Base-by-base conservation (phyloP, 441 rosid species). In the Hura crepitans region DNA sequence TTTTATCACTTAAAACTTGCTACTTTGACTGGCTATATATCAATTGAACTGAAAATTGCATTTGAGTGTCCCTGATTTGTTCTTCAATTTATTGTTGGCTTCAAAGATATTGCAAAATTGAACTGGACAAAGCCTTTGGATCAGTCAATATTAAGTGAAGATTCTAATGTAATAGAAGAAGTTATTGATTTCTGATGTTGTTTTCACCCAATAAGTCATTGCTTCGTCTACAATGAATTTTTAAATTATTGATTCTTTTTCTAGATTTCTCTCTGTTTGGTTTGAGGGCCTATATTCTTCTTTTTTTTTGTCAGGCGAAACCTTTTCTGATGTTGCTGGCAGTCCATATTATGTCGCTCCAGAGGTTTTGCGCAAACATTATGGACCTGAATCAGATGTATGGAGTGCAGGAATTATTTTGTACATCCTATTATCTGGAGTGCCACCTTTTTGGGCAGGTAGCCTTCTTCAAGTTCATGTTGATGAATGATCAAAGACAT, bases 401-500 rank as follows among this genome's bases (percentile, higher is more conserved):
- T 87, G 92, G 89, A 87, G 89, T 62, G 89, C 86, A 25, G 92
- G 89, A 57, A 83, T 87, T 33, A 87, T 87, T 69, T 77, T 87
- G 30, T 87, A 87, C 80, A 87, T 87, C 70, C 78, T 87, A 69
- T 69, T 87, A 25, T 78, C 85, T 49, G 92, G 92, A 39, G 86
- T 87, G 61, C 92, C 89, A 1, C 92, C 92, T 2, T 87, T 87
- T 76, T 87, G 92, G 92, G 85, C 86, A 31, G 89, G 92, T 87
- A 75, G 65, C 39, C 45, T 53, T 59, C 8, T 42, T 73, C 50
- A 7, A 66, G 23, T 69, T 68, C 31, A 53, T 70, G 49, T 22
- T 78, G 64, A 65, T 62, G 70, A 33, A 28, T 56, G 28, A 31
- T 50, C 10, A 62, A 45, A 62, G 50, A 31, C 58, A 28, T 20